Conservation (phyloP, 129 eudicot genomes). For the Tagetes erecta region DNA sequence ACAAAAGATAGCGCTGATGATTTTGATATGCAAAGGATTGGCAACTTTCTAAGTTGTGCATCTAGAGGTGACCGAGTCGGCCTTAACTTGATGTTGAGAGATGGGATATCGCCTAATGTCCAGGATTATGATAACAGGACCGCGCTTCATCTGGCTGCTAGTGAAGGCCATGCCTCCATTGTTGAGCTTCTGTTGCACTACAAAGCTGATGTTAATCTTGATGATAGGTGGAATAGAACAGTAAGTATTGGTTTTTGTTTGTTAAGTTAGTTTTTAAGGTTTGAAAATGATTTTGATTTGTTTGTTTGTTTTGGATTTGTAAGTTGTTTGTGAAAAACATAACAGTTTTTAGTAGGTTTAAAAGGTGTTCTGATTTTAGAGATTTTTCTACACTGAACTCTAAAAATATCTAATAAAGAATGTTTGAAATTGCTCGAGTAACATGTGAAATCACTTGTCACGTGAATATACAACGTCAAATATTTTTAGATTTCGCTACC, state of each 20-base stretch:
- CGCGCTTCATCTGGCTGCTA: conserved; percentile 77
- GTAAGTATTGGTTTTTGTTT: conserved; percentile 28
- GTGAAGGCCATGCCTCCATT: conserved; percentile 79
- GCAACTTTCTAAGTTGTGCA: conserved; percentile 60
- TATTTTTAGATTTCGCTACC: too few relatives aligned
- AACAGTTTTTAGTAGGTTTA: too few relatives aligned
- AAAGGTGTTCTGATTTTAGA: too few relatives aligned
- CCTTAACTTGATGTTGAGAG: conserved; percentile 58
- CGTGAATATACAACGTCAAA: too few relatives aligned
- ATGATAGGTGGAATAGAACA: conserved; percentile 68
- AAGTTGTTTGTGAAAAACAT: too few relatives aligned
- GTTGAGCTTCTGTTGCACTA: conserved; percentile 73
- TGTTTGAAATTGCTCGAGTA: too few relatives aligned
- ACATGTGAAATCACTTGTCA: too few relatives aligned
- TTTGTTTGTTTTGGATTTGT: background rate
- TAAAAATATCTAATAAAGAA: too few relatives aligned
- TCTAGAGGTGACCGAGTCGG: conserved; percentile 73
- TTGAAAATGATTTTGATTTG: background rate
- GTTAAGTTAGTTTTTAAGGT: background rate
- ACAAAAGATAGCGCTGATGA: conserved; percentile 34
- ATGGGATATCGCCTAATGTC: conserved; percentile 57
- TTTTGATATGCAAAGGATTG: conserved; percentile 61
- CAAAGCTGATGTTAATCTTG: conserved; percentile 67
- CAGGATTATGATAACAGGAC: conserved; percentile 73
- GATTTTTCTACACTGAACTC: too few relatives aligned